Conservation (phyloP, 2,329 filamentous ascomycete species). For the Myriosclerotinia scirpicola region DNA sequence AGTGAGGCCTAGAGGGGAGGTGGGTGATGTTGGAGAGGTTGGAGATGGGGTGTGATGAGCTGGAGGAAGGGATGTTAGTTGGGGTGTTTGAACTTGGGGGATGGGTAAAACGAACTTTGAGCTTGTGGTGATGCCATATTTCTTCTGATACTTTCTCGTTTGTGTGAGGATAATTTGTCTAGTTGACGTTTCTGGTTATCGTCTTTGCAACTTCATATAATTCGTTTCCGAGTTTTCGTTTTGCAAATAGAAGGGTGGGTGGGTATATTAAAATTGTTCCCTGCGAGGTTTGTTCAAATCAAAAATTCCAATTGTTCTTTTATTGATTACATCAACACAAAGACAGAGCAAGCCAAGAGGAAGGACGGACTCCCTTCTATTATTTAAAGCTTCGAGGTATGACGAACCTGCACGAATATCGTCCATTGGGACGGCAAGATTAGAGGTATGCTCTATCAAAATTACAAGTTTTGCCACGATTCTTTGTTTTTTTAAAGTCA, state of each 20-base stretch:
- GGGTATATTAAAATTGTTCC: not conserved
- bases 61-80: not conserved
- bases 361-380: slow-evolving; percentile 9
- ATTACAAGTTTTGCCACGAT: not conserved
- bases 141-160: not conserved
- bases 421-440: not conserved
- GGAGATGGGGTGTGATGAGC: slow-evolving; percentile 11
- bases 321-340: slow-evolving; percentile 17
- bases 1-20: not conserved
- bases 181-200: not conserved
- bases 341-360: slow-evolving; percentile 17
- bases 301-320: not conserved
- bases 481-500: slow-evolving; percentile 9
- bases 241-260: not conserved
- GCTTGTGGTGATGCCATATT: slow-evolving; percentile 20
- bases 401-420: not conserved
- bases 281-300: not conserved
- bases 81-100: not conserved
- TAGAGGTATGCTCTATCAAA: not conserved
- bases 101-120: slow-evolving; percentile 5
- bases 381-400: slow-evolving; percentile 11
- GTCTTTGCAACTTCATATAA: slow-evolving; percentile 10
- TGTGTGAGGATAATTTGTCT: not conserved
- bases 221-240: not conserved
- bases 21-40: slow-evolving; percentile 4